Evolutionary conservation across 768 basidiomycete genomes (phyloP), one percentile per base, ranked within the genome.

Genomic region (Phlebiopsis gigantea): DNA sequence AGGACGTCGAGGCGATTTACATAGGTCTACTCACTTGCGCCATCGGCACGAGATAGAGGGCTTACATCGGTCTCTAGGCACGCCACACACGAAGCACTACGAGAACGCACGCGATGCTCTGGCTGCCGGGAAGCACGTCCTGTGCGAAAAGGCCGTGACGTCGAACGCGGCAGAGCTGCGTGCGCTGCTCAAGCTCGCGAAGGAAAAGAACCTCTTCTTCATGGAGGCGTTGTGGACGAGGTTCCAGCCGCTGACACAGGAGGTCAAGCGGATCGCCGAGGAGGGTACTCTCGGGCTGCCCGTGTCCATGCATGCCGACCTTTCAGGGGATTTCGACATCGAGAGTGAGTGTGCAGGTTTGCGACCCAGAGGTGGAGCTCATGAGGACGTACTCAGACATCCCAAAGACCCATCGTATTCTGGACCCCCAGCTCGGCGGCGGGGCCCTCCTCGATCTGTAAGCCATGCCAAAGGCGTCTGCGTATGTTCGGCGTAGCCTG

Each of bases 151-250:
- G 65, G 90, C 91, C 0, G 86, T 89, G 51, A 94, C 93, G 1
- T 79, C 76, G 59, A 93, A 92, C 65, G 75, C 79, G 5, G 79
- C 84, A 2, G 91, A 95, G 66, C 75, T 92, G 21, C 79, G 82
- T n/a, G 80, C 84, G 46, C 78, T 96, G 22, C 73, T 93, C 19
- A 73, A 73, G 9, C 78, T 90, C 19, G 91, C 93, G 1, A 88
- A 87, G 68, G 81, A 90, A 66, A 75, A 86, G 63, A 80, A 84
- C 17, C 78, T 93, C 1, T 95, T 95, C 76, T 82, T 95, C 64
- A 94, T 95, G 92, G 93, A 95, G 71, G 91, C 88, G 0, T 76
- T 93, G 71, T 93, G 91, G 90, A 92, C 91, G 31, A 78, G 88
- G 31, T 91, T 90, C 75, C 85, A 88, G 56, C 88, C 88, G 12